Percentiles rank a stretch among this genome's conserved stretches.
Evolutionary conservation across 306 rosid species (phyloP).

Genomic region (Geum urbanum): DNA sequence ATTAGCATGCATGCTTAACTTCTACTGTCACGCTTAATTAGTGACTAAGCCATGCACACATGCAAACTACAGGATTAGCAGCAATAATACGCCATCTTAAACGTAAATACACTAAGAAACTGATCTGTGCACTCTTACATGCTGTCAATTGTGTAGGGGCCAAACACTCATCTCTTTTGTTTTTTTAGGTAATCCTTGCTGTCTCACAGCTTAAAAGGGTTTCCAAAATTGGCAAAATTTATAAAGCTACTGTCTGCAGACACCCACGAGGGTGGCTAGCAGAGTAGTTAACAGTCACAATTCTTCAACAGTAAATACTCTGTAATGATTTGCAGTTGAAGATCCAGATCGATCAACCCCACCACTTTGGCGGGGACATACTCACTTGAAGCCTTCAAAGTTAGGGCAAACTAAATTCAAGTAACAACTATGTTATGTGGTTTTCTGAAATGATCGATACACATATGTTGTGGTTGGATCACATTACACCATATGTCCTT

Average conservation of each 20-base stretch:
- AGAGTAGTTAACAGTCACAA: slow-evolving; percentile 12
- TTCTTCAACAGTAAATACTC: not conserved
- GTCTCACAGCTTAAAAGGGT: slow-evolving; percentile 4
- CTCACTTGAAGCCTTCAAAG: not conserved
- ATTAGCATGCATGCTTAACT: not conserved
- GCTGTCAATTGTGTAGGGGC: not conserved
- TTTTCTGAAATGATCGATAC: too few species aligned
- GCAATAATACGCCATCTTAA: not conserved
- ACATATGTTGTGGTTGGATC: too few species aligned
- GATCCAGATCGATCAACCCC: slow-evolving; percentile 1
- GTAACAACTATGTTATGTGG: too few species aligned
- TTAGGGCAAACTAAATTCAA: too few species aligned
- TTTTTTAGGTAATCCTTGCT: slow-evolving; percentile 7
- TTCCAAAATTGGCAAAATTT: slow-evolving; percentile 1
- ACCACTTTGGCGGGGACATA: not conserved
- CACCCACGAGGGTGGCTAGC: not conserved
- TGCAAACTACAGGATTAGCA: not conserved
- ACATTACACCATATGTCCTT: too few species aligned
- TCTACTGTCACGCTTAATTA: not conserved
- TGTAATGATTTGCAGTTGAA: not conserved
- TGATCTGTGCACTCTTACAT: not conserved
- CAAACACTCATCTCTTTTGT: not conserved
- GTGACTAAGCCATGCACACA: not conserved
- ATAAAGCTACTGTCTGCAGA: slow-evolving; percentile 7
- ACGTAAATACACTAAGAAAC: not conserved